Evolutionary conservation across 441 rosid genomes (phyloP).

Genomic region (Erodium moschatum): DNA sequence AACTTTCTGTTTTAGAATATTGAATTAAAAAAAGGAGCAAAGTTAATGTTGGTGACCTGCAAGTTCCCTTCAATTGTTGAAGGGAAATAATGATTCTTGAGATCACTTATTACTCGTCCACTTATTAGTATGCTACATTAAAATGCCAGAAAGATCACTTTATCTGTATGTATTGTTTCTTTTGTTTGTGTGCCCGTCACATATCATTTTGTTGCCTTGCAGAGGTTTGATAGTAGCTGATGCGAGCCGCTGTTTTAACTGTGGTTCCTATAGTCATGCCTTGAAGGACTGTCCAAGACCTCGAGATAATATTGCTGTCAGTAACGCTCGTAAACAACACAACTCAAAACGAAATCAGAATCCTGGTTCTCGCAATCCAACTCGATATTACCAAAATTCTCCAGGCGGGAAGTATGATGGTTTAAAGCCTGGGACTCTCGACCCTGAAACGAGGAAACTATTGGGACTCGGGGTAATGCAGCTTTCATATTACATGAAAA

Average conservation of each 20-base stretch:
- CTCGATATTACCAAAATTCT: conserved; percentile 64
- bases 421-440: conserved; percentile 79
- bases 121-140: background rate
- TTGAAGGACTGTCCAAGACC: conserved; percentile 83
- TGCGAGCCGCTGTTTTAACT: conserved; percentile 91
- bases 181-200: background rate
- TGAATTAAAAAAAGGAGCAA: too few relatives aligned
- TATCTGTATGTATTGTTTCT: background rate
- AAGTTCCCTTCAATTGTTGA: background rate
- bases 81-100: background rate
- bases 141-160: background rate
- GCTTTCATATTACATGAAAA: conserved; percentile 6
- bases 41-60: too few relatives aligned
- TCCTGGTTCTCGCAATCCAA: conserved; percentile 44
- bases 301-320: conserved; percentile 70
- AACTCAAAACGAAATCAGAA: conserved; percentile 59
- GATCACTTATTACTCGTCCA: background rate
- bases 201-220: conserved; percentile 15
- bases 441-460: conserved; percentile 60
- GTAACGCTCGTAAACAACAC: conserved; percentile 68
- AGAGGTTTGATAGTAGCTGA: conserved; percentile 64
- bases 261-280: conserved; percentile 85
- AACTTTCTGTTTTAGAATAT: too few relatives aligned
- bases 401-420: conserved; percentile 76
- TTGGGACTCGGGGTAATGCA: conserved; percentile 75